Base-by-base conservation (phyloP, 352 stramenopile genomes). In the Phytophthora capsici region DNA sequence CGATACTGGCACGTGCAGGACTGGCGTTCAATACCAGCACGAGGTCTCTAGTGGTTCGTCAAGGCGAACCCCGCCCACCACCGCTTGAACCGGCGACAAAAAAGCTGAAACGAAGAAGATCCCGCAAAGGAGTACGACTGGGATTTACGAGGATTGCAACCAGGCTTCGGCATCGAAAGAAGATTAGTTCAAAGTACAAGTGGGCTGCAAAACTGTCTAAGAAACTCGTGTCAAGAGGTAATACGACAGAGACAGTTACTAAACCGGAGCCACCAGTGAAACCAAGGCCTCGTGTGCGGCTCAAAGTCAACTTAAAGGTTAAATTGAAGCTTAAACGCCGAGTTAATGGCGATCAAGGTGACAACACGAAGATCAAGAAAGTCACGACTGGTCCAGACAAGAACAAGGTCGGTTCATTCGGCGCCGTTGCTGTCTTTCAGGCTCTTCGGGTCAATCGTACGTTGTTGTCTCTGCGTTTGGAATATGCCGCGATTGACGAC, bases 401-500 rank as follows among this genome's bases (percentile, higher is more conserved):
- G 37, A 66, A 62, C 54, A 74, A 67, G 22, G 57, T 74, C 22
- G 66, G 66, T 13, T 62, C 66, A 6, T 54, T 51, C 9, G 66
- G 66, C 34, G 60, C 77, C 2, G 68, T 84, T 13, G 77, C 75
- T 1, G 49, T 95, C 5, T 92, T 90, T 41, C 74, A 69, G 10
- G 69, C 81, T 2, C 52, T 94, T 5, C 75, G 76, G 0, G 63
- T 82, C 13, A 94, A 93, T 59, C 64, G 53, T 0, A 20, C 63
- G 3, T 57, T 95, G 1, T 20, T 77, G 13, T 80, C 77, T 7
- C 69, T 95, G 14, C 57, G 71, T 7, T 69, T 93, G 7, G 69
- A 89, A 6, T 58, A 86, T 38, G 66, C 67, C 10, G 71, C 68
- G 0, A 71, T 94, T 5, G 64, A 73, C 7, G 88, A 95, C 47